A percentile compares a stretch with the other conserved stretches of the same genome.
Evolutionary conservation across 345 rosid species (phyloP).

Genomic region (Cardamine chenopodiifolia): DNA sequence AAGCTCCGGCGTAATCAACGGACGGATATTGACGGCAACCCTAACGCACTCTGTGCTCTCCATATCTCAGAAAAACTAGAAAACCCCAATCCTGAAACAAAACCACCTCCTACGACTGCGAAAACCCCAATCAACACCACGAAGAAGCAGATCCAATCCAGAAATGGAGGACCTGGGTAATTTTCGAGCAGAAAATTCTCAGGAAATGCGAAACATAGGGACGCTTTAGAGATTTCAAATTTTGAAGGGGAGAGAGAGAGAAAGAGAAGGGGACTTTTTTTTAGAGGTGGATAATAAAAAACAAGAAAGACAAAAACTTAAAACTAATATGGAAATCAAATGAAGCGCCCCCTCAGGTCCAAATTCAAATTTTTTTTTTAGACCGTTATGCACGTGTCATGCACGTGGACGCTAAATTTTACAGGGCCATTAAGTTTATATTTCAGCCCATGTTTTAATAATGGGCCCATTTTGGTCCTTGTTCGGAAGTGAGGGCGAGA

Average conservation of each 20-base stretch:
- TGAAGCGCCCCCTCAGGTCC: constrained; percentile 51
- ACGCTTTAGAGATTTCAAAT: constrained; percentile 31
- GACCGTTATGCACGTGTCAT: constrained; percentile 46
- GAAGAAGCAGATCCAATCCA: constrained; percentile 14
- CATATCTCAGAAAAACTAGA: constrained; percentile 44
- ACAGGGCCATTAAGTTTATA: constrained; percentile 9
- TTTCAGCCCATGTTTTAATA: background rate
- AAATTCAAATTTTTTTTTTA: constrained; percentile 52
- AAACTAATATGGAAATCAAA: constrained; percentile 26
- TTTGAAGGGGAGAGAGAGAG: constrained; percentile 23
- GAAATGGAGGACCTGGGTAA: constrained; percentile 16
- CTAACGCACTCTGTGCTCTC: constrained; percentile 69
- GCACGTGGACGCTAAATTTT: background rate
- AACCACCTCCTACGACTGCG: background rate
- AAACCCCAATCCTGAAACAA: constrained; percentile 17
- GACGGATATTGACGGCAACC: constrained; percentile 90
- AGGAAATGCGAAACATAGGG: constrained; percentile 22
- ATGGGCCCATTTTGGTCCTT: constrained; percentile 9
- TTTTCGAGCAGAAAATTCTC: constrained; percentile 16
- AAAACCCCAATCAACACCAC: background rate
- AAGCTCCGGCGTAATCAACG: constrained; percentile 88
- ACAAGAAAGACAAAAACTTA: constrained; percentile 16
- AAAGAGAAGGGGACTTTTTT: background rate
- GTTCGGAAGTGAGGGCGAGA: constrained; percentile 6
- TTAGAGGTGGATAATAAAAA: constrained; percentile 35